Evolutionary conservation across 1,284 basidiomycete species (phyloP), one percentile per base, ranked within the genome.

Genomic region (Xanthoconium separans): DNA sequence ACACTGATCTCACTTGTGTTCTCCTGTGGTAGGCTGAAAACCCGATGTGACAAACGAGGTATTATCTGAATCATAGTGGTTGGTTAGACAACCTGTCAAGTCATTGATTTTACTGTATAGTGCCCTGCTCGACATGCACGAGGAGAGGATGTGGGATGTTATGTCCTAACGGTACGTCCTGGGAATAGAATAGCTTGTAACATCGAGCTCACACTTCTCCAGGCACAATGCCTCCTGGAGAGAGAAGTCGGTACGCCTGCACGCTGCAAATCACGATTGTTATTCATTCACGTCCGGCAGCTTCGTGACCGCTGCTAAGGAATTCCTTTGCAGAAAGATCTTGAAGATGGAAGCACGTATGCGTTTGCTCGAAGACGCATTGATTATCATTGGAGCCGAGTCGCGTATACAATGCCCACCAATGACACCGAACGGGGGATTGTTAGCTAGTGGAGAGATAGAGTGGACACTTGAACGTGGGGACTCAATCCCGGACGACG

Each of bases 251-350:
- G 34, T 36, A 16, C 16, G 34, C n/a, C 16, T 36, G 16, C 4
- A 16, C n/a, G 8, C 16, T 36, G 34, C 34, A 4, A 16, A 36
- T n/a, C n/a, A 36, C 3, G n/a, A 11, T 37, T 27, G 31, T 47
- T 39, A 31, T 30, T 53, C 16, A 15, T 6, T 36, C 12, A 31
- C 6, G 29, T 39, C 37, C 24, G 37, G 7, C 47, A 78, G 78
- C 30, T 80, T 81, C 56, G 77, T 81, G 27, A 62, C 76, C n/a
- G 73, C 76, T 3, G 79, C 77, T 31, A 77, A 78, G 34, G 77
- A 77, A 50, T 77, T 78, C 59, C 72, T 82, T 20, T 73, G 71
- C 20, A 67, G 66, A 43, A 77, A 78, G 62, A 66, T 77, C 48
- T 58, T 64, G 16, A 70, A 65, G 45, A 66, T 36, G 66, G 77